Evolutionary conservation across 352 stramenopile genomes (phyloP).

Genomic region (Blastocystis sp.): DNA sequence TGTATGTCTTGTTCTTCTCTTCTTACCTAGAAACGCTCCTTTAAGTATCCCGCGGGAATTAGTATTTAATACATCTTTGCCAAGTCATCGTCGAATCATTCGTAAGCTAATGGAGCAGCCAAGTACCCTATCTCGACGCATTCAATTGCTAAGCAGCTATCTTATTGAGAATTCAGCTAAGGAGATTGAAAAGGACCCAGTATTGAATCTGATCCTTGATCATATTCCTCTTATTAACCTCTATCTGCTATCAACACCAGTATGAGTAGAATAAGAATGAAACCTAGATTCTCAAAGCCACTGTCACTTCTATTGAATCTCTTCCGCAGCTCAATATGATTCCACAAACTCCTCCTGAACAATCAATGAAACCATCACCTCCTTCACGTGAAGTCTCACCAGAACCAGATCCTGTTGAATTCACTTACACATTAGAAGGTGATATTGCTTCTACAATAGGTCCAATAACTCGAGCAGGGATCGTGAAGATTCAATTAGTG

Average conservation of each 20-base stretch:
- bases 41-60: constrained; percentile 1
- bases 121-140: background rate
- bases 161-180: background rate
- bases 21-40: background rate
- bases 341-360: too few relatives aligned
- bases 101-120: constrained; percentile 13
- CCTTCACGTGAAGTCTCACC: background rate
- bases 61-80: background rate
- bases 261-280: too few relatives aligned
- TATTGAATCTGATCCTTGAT: background rate
- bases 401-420: too few relatives aligned
- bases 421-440: background rate
- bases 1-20: background rate
- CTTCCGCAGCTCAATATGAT: too few relatives aligned
- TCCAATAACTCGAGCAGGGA: background rate
- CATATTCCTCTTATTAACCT: background rate
- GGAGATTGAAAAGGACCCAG: background rate
- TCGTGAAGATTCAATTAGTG: constrained; percentile 19
- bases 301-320: too few relatives aligned
- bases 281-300: too few relatives aligned
- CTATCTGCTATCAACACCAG: background rate
- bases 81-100: constrained; percentile 3
- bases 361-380: too few relatives aligned
- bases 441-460: background rate
- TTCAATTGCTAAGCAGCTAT: background rate